phyloP scores from a whole-genome alignment of 495 filamentous ascomycete species.

The Lasiosphaeria hispida region DNA sequence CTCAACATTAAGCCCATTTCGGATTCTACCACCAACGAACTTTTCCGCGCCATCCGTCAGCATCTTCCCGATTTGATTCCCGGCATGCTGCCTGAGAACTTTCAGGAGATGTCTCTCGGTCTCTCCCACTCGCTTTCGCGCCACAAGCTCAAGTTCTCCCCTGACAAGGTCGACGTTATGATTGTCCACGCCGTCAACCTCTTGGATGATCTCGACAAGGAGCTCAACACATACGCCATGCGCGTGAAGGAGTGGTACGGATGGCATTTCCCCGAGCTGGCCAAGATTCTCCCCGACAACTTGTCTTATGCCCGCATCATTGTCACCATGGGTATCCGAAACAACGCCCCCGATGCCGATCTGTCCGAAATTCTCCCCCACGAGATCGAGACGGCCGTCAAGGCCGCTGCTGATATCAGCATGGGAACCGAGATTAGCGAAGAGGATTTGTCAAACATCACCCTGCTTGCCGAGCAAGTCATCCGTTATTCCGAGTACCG shows the following conservation, averaged over 20 bases:
- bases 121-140: constrained; percentile 96
- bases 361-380: constrained; percentile 92
- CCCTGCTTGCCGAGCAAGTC: constrained; percentile 87
- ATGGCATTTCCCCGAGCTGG: constrained; percentile 99
- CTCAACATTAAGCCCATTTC: constrained; percentile 81
- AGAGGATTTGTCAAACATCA: constrained; percentile 88
- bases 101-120: constrained; percentile 90
- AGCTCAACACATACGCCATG: constrained; percentile 98
- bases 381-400: constrained; percentile 89
- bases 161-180: constrained; percentile 99
- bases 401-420: constrained; percentile 89
- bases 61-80: constrained; percentile 90
- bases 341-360: constrained; percentile 70
- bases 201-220: constrained; percentile 96
- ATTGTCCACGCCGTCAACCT: constrained; percentile 95
- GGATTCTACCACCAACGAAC: constrained; percentile 79
- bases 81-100: constrained; percentile 76
- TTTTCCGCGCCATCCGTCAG: constrained; percentile 90
- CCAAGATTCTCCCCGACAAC: constrained; percentile 96
- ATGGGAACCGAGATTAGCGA: constrained; percentile 97
- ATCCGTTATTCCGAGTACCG: constrained; percentile 88
- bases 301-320: constrained; percentile 88
- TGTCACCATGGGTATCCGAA: constrained; percentile 80
- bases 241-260: constrained; percentile 99
- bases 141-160: constrained; percentile 97